phyloP scores from a whole-genome alignment of 495 filamentous ascomycete species.

The Neurospora sp. region DNA sequence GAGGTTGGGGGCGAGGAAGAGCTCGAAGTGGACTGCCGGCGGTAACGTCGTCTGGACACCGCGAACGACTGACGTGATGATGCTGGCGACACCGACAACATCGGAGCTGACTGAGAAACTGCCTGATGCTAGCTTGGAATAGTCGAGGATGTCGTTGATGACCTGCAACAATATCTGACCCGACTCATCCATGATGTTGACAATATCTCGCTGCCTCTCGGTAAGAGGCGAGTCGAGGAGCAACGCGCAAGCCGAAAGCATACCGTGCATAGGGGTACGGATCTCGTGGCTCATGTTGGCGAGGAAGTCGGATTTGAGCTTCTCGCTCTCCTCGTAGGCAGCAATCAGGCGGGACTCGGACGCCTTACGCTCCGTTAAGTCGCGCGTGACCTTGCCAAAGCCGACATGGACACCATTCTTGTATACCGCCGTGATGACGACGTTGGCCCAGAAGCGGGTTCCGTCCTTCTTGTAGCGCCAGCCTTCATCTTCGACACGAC shows the following conservation, averaged over 20 bases:
- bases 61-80: conserved; percentile 45
- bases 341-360: conserved; percentile 48
- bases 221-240: conserved; percentile 33
- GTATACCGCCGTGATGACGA: conserved; percentile 53
- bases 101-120: conserved; percentile 35
- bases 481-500: conserved; percentile 53
- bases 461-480: conserved; percentile 58
- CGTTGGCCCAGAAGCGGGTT: conserved; percentile 56
- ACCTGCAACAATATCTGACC: conserved; percentile 37
- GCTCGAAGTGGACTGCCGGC: conserved; percentile 25
- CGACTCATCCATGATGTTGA: conserved; percentile 37
- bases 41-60: conserved; percentile 29
- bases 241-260: conserved; percentile 37
- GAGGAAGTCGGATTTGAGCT: conserved; percentile 57
- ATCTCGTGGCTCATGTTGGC: conserved; percentile 52
- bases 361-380: conserved; percentile 51
- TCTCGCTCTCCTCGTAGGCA: conserved; percentile 55
- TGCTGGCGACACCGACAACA: conserved; percentile 32
- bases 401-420: conserved; percentile 48
- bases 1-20: conserved; percentile 28
- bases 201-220: conserved; percentile 33
- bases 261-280: conserved; percentile 43
- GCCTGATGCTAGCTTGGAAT: conserved; percentile 38
- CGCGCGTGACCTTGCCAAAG: conserved; percentile 56
- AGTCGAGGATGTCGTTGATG: conserved; percentile 46